Conservation (phyloP, 306 rosid genomes). For the Prinsepia uniflora region DNA sequence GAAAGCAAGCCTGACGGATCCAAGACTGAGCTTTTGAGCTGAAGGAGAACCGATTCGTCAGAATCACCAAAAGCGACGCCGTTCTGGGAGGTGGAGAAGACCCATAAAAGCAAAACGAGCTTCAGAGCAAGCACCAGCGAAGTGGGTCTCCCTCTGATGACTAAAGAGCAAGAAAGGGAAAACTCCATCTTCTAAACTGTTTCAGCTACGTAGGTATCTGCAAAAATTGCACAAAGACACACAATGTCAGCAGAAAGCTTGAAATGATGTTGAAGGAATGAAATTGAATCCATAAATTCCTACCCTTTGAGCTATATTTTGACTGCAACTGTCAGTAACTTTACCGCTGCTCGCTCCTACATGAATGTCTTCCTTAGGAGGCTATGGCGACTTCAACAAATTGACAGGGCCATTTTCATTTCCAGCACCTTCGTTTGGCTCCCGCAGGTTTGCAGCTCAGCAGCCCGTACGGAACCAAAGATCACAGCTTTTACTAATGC, state of each 20-base stretch:
- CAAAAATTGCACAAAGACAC: constrained; percentile 1
- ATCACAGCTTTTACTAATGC: not conserved
- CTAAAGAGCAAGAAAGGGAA: constrained; percentile 34
- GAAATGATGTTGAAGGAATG: not conserved
- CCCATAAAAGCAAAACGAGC: constrained; percentile 23
- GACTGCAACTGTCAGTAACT: constrained; percentile 81
- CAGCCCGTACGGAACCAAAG: constrained; percentile 29
- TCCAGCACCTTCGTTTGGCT: constrained; percentile 5
- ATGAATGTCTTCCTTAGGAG: constrained; percentile 82
- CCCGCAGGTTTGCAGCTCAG: constrained; percentile 13
- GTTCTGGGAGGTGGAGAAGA: constrained; percentile 8
- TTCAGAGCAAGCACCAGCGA: constrained; percentile 18
- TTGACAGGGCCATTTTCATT: constrained; percentile 20
- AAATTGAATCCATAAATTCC: not conserved
- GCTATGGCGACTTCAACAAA: constrained; percentile 52
- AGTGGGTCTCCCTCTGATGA: constrained; percentile 39
- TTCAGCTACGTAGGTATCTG: not conserved
- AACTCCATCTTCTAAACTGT: constrained; percentile 54
- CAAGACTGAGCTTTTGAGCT: constrained; percentile 51
- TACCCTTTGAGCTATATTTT: constrained; percentile 72
- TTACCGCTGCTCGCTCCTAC: constrained; percentile 92
- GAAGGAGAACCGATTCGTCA: constrained; percentile 66
- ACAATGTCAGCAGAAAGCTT: constrained; percentile 3
- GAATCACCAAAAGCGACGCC: constrained; percentile 39
- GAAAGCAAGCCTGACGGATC: constrained; percentile 65